A percentile compares a stretch with the other conserved stretches of the same genome.
phyloP scores from a whole-genome alignment of 164 flowering plant genomes.

The Umbilicus rupestris region DNA sequence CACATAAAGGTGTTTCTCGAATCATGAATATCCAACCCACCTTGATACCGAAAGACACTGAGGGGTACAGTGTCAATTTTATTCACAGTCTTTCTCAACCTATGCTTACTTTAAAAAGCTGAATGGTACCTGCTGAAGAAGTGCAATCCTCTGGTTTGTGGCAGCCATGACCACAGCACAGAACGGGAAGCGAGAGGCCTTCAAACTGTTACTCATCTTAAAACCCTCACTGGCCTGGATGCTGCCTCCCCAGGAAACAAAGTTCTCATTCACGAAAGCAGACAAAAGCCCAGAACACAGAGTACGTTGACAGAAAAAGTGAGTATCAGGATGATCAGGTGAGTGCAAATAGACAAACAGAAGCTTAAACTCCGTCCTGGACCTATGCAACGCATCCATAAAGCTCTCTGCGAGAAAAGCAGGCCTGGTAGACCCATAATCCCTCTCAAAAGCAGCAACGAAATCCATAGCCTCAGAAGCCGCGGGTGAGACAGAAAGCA shows the following conservation, averaged over 20 bases:
- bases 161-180: conserved; percentile 93
- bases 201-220: conserved; percentile 98
- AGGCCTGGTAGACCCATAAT: conserved; percentile 53
- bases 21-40: not conserved
- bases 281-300: conserved; percentile 52
- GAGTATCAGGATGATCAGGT: conserved; percentile 91
- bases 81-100: not conserved
- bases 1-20: not conserved
- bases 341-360: conserved; percentile 92
- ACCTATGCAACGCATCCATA: conserved; percentile 86
- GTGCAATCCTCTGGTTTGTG: conserved; percentile 77
- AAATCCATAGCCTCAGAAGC: conserved; percentile 63
- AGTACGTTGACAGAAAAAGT: conserved; percentile 56
- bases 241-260: conserved; percentile 93
- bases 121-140: conserved; percentile 78
- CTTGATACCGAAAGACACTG: too few species aligned
- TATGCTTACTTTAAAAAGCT: not conserved
- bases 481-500: conserved; percentile 46
- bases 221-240: conserved; percentile 89
- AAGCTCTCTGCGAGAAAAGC: conserved; percentile 69
- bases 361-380: conserved; percentile 57
- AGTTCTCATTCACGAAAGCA: conserved; percentile 82
- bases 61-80: too few species aligned
- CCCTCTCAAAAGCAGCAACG: conserved; percentile 63
- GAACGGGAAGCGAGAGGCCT: conserved; percentile 84